A percentile compares a stretch with the other conserved stretches of the same genome.
Evolutionary conservation across 2,329 filamentous ascomycete species (phyloP).

Genomic region (Aulographum hederae): DNA sequence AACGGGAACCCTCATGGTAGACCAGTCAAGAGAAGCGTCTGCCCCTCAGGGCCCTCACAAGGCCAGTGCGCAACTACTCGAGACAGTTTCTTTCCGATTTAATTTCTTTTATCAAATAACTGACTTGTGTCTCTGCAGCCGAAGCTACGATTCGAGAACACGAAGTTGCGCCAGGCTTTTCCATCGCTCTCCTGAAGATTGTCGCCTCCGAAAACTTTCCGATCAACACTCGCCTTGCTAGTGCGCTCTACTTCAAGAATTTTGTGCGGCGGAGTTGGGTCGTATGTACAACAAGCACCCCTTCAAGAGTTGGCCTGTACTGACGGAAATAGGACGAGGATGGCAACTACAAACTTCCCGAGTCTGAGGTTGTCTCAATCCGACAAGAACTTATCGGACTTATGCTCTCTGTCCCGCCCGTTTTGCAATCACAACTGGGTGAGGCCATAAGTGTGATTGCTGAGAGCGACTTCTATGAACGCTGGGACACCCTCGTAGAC

Average conservation of each 20-base stretch:
- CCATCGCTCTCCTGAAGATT: constrained; percentile 70
- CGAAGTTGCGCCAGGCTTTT: constrained; percentile 73
- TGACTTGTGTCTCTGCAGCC: constrained; percentile 32
- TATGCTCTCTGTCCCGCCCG: constrained; percentile 81
- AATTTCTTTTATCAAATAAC: constrained; percentile 6
- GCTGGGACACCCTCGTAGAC: constrained; percentile 90
- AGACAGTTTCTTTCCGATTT: no score
- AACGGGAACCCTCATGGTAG: no score
- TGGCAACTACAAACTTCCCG: constrained; percentile 74
- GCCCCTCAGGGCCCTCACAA: no score
- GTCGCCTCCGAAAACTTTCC: constrained; percentile 59
- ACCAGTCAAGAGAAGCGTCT: no score
- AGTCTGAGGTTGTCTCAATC: constrained; percentile 71
- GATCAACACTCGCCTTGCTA: constrained; percentile 64
- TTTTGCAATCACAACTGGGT: constrained; percentile 82
- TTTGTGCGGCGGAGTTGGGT: constrained; percentile 91
- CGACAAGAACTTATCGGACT: constrained; percentile 89
- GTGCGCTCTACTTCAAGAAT: constrained; percentile 95
- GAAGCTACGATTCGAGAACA: constrained; percentile 63
- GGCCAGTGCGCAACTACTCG: no score
- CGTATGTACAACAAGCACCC: constrained; percentile 35
- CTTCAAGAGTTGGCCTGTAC: no score
- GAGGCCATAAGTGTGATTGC: constrained; percentile 95
- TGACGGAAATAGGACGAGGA: constrained; percentile 57
- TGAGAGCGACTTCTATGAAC: constrained; percentile 90